Conservation (phyloP, 2,329 filamentous ascomycete species). For the Ampelomyces quisqualis region DNA sequence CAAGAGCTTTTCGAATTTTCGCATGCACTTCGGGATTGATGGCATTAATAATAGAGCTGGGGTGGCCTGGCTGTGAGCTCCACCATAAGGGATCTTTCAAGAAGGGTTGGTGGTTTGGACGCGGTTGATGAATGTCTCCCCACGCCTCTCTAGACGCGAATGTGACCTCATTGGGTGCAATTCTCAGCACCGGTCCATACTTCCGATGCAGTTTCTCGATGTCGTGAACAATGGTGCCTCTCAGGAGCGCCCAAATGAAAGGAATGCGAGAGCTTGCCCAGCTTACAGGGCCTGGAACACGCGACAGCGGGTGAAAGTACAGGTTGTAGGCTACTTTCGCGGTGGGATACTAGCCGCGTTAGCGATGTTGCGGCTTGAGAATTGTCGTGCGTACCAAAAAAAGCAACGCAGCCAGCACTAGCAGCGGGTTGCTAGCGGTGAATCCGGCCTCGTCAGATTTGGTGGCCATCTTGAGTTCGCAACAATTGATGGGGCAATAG, state of each 20-base stretch:
- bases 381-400: too few relatives aligned
- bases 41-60: too few relatives aligned
- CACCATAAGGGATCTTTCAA: too few relatives aligned
- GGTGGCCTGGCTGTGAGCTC: too few relatives aligned
- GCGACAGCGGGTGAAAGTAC: slow-evolving; percentile 34
- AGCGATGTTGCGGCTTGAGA: too few relatives aligned
- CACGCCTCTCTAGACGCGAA: slow-evolving; percentile 38
- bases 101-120: slow-evolving; percentile 34
- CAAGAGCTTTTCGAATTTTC: slow-evolving; percentile 42
- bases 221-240: slow-evolving; percentile 34
- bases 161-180: slow-evolving; percentile 38
- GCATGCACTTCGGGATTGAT: too few relatives aligned
- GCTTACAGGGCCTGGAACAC: slow-evolving; percentile 33
- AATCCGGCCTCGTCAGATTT: too few relatives aligned
- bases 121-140: slow-evolving; percentile 40
- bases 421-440: too few relatives aligned
- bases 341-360: too few relatives aligned
- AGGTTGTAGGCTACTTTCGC: slow-evolving; percentile 36
- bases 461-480: too few relatives aligned
- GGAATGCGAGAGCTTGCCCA: slow-evolving; percentile 34
- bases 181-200: slow-evolving; percentile 40
- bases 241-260: slow-evolving; percentile 28
- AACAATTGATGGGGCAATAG: too few relatives aligned
- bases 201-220: slow-evolving; percentile 34
- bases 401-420: too few relatives aligned